These are phyloP conservation scores for Cryphonectria nitschkei DNA, from an alignment of 2,329 filamentous ascomycete species.

Conservation along the genomic window DNA sequence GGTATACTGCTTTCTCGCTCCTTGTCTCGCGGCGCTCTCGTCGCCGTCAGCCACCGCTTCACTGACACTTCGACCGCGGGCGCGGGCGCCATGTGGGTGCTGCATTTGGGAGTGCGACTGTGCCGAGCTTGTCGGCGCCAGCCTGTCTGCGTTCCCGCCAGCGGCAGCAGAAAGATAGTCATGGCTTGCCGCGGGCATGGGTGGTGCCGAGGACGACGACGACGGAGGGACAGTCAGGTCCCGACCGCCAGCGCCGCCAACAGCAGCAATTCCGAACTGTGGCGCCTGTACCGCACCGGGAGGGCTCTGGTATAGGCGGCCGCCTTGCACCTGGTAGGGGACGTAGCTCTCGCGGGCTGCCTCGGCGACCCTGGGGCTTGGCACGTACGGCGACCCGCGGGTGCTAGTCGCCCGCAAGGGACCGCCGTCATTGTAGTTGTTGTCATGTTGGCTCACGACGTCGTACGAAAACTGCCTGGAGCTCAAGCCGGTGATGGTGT, in stretches of 20 bases:
- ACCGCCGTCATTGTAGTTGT: background rate
- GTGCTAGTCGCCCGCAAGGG: conserved; percentile 13
- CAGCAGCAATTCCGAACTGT: background rate
- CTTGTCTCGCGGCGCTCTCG: conserved; percentile 6
- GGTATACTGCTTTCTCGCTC: conserved; percentile 16
- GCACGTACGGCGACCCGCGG: conserved; percentile 4
- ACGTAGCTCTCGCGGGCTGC: conserved; percentile 21
- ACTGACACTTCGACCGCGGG: conserved; percentile 23
- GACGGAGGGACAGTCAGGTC: conserved; percentile 12
- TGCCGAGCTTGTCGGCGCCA: background rate
- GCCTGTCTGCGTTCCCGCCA: conserved; percentile 5
- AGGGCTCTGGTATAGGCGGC: conserved; percentile 13
- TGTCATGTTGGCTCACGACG: conserved; percentile 13
- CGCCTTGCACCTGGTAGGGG: conserved; percentile 19
- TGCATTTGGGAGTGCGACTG: background rate
- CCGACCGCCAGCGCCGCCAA: background rate
- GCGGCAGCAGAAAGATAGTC: conserved; percentile 3
- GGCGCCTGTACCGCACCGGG: conserved; percentile 2
- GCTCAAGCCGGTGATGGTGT: conserved; percentile 4
- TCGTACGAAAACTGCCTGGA: conserved; percentile 24
- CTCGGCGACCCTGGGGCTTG: conserved; percentile 24
- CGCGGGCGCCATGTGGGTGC: conserved; percentile 18
- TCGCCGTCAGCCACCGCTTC: conserved; percentile 12
- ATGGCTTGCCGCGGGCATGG: background rate
- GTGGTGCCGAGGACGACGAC: background rate